phyloP scores from a whole-genome alignment of 306 rosid species.

The Vigna trinervia region DNA sequence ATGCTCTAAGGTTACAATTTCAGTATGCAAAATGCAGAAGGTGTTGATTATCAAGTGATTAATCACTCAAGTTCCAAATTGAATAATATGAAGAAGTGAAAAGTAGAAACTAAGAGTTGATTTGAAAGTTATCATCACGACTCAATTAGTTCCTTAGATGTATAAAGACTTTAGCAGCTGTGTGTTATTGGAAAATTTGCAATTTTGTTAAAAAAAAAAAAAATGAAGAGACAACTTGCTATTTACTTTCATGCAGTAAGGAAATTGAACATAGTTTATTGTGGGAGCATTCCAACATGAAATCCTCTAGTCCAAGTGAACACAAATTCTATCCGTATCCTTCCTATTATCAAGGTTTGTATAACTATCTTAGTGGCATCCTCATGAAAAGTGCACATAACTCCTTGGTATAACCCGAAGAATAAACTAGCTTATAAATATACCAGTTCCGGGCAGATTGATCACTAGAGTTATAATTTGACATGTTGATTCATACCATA shows the following conservation, averaged over 20 bases:
- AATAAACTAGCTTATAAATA: conserved; percentile 2
- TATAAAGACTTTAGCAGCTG: no score
- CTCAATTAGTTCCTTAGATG: no score
- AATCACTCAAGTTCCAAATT: no score
- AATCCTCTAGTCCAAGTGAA: conserved; percentile 1
- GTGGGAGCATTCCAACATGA: not conserved
- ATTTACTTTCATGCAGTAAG: not conserved
- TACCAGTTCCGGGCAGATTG: not conserved
- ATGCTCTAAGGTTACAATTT: not conserved
- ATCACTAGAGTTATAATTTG: not conserved
- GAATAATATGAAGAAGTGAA: no score
- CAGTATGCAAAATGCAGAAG: not conserved
- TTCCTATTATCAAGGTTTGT: no score
- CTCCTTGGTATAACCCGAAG: not conserved
- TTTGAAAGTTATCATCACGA: no score
- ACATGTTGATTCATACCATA: not conserved
- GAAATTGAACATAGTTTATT: conserved; percentile 7
- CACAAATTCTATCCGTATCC: conserved; percentile 1
- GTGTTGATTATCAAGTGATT: no score
- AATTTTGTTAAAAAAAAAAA: no score
- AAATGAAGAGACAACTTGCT: not conserved
- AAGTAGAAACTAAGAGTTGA: no score
- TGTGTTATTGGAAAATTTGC: no score
- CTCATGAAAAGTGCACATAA: not conserved
- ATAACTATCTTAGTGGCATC: not conserved